These are phyloP conservation scores for Lecanicillium sp. DNA, from an alignment of 2,329 filamentous ascomycete species.

Conservation along the genomic window DNA sequence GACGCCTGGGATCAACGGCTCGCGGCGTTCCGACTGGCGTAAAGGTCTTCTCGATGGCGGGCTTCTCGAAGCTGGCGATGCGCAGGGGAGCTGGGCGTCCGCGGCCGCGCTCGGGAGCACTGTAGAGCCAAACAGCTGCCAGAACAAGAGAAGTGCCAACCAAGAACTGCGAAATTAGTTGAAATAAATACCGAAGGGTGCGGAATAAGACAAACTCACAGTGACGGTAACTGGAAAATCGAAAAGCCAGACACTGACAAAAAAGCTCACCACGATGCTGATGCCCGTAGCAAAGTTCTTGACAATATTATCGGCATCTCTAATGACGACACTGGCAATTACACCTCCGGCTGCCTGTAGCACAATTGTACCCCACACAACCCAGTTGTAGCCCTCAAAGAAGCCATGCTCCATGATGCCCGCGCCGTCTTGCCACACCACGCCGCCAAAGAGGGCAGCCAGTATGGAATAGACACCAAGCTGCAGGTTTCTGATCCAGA, in stretches of 20 bases:
- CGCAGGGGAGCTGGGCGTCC: slow-evolving; percentile 57
- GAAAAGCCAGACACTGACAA: slow-evolving; percentile 83
- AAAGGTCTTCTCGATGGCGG: slow-evolving; percentile 46
- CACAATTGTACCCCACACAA: slow-evolving; percentile 80
- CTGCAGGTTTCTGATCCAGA: slow-evolving; percentile 95
- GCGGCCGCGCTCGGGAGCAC: slow-evolving; percentile 52
- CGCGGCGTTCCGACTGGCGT: slow-evolving; percentile 32
- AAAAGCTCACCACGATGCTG: slow-evolving; percentile 79
- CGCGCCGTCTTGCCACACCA: slow-evolving; percentile 79
- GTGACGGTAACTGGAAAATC: slow-evolving; percentile 66
- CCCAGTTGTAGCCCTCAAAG: slow-evolving; percentile 89
- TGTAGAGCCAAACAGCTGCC: slow-evolving; percentile 80
- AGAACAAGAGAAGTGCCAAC: slow-evolving; percentile 74
- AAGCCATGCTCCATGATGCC: slow-evolving; percentile 81
- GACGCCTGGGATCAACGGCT: slow-evolving; percentile 25
- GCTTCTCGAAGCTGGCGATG: slow-evolving; percentile 74
- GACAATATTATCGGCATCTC: slow-evolving; percentile 61
- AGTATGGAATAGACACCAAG: slow-evolving; percentile 91
- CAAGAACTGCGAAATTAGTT: slow-evolving; percentile 58
- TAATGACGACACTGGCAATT: slow-evolving; percentile 47
- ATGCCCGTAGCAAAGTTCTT: slow-evolving; percentile 93
- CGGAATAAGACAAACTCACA: slow-evolving; percentile 47
- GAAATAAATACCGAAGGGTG: slow-evolving; percentile 9
- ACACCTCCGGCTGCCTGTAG: slow-evolving; percentile 82
- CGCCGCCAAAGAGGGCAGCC: slow-evolving; percentile 78